Evolutionary conservation across 371 early-diverging fungal genomes (phyloP).

Genomic region (Blyttiomyces sp.): DNA sequence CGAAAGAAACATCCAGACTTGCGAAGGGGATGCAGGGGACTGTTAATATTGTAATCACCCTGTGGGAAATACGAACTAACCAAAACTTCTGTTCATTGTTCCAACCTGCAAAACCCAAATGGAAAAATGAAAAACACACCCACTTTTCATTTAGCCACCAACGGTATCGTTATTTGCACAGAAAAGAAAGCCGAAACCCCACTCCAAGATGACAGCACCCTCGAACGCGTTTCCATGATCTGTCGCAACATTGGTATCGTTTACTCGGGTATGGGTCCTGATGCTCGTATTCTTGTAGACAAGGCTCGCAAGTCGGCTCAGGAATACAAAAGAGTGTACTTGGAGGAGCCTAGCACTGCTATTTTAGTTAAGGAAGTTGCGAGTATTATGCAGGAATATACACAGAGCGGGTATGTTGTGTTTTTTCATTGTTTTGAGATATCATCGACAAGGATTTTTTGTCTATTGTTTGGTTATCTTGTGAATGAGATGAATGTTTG

Average conservation of each 20-base stretch:
- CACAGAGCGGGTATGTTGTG: constrained; percentile 86
- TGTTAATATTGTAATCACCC: too few relatives aligned
- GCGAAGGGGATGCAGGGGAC: too few relatives aligned
- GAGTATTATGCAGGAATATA: constrained; percentile 96
- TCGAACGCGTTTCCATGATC: constrained; percentile 86
- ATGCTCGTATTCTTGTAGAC: constrained; percentile 90
- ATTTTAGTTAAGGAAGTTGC: constrained; percentile 96
- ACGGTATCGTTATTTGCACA: constrained; percentile 97
- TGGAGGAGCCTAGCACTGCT: constrained; percentile 90
- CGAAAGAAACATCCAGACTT: too few relatives aligned
- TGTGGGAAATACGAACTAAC: not conserved
- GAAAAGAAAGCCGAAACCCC: constrained; percentile 94
- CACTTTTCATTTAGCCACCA: constrained; percentile 66
- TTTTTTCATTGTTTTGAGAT: not conserved
- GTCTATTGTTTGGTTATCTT: not conserved
- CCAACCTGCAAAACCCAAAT: too few relatives aligned
- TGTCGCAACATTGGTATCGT: constrained; percentile 94
- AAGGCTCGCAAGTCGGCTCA: constrained; percentile 96
- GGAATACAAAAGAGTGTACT: constrained; percentile 88
- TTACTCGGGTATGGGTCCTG: constrained; percentile 98
- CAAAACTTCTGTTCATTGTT: not conserved
- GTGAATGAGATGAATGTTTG: not conserved
- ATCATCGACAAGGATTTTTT: not conserved
- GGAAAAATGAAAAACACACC: not conserved
- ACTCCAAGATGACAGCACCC: constrained; percentile 85